Conservation (phyloP, 2,329 filamentous ascomycete species). For the Neofusicoccum cordaticola region DNA sequence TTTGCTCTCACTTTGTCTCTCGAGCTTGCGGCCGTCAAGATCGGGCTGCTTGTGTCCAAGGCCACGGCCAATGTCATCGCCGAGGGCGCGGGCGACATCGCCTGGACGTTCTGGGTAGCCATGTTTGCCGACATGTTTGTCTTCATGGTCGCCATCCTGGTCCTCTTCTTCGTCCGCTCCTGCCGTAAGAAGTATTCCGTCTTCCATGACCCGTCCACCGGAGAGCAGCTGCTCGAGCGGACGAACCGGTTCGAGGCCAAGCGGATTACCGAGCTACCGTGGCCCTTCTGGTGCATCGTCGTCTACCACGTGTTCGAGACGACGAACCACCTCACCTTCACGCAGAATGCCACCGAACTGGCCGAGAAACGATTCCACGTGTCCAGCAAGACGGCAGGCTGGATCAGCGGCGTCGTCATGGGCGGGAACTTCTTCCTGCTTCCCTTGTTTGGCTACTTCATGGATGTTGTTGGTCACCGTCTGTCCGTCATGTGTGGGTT, state of each 20-base stretch:
- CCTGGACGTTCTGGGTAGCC: neutral
- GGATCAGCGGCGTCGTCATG: slow-evolving; percentile 57
- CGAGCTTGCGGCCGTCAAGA: slow-evolving; percentile 61
- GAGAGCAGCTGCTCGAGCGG: neutral
- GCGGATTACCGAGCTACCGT: slow-evolving; percentile 57
- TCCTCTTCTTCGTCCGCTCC: neutral
- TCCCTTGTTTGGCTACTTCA: slow-evolving; percentile 53
- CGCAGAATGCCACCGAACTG: slow-evolving; percentile 59
- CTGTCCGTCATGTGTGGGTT: slow-evolving; percentile 46
- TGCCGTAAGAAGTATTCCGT: neutral
- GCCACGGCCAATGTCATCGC: slow-evolving; percentile 60
- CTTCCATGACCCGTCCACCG: neutral
- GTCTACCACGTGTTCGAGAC: slow-evolving; percentile 59
- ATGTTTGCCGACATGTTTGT: neutral
- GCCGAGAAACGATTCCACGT: slow-evolving; percentile 59
- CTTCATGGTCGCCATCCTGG: neutral
- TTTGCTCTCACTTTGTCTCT: slow-evolving; percentile 62
- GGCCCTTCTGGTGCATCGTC: slow-evolving; percentile 58
- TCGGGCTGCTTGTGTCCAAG: slow-evolving; percentile 60
- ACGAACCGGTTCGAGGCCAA: slow-evolving; percentile 45
- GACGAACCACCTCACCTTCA: slow-evolving; percentile 53
- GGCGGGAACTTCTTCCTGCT: slow-evolving; percentile 60
- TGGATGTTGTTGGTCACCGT: slow-evolving; percentile 57
- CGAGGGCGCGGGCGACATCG: slow-evolving; percentile 46
- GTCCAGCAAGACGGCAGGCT: slow-evolving; percentile 55